Conservation (phyloP, 2,329 filamentous ascomycete species). For the Pseudogymnoascus sp. region DNA sequence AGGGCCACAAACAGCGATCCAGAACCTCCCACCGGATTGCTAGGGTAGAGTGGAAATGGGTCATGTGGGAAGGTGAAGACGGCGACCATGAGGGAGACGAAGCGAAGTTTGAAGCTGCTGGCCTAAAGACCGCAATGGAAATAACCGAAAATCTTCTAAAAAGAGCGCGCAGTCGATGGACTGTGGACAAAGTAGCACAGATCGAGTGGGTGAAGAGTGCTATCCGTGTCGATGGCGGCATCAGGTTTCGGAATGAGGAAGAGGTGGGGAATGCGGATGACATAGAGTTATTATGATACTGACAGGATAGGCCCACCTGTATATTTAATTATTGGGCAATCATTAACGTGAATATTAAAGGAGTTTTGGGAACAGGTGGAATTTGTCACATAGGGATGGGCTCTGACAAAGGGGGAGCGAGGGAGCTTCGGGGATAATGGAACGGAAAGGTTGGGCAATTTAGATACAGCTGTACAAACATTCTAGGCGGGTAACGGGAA, state of each 20-base stretch:
- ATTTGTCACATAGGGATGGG: neutral
- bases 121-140: constrained; percentile 65
- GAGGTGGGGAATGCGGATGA: neutral
- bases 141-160: constrained; percentile 80
- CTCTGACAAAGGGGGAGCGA: neutral
- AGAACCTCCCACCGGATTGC: constrained; percentile 91
- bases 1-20: constrained; percentile 66
- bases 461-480: constrained; percentile 1
- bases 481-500: neutral
- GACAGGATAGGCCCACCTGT: neutral
- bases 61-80: constrained; percentile 72
- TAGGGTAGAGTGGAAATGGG: constrained; percentile 91
- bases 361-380: constrained; percentile 2
- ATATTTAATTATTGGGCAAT: constrained; percentile 6
- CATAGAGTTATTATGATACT: constrained; percentile 6
- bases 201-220: constrained; percentile 70
- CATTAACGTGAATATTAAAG: neutral
- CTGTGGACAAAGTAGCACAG: constrained; percentile 62
- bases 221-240: constrained; percentile 57
- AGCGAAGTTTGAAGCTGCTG: constrained; percentile 52
- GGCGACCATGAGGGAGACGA: constrained; percentile 72
- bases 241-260: constrained; percentile 50
- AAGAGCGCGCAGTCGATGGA: constrained; percentile 71
- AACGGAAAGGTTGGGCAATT: constrained; percentile 3
- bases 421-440: neutral